Percentiles rank a stretch among this genome's conserved stretches.
phyloP scores from a whole-genome alignment of 257 asterid genomes.

The Penstemon eatonii region DNA sequence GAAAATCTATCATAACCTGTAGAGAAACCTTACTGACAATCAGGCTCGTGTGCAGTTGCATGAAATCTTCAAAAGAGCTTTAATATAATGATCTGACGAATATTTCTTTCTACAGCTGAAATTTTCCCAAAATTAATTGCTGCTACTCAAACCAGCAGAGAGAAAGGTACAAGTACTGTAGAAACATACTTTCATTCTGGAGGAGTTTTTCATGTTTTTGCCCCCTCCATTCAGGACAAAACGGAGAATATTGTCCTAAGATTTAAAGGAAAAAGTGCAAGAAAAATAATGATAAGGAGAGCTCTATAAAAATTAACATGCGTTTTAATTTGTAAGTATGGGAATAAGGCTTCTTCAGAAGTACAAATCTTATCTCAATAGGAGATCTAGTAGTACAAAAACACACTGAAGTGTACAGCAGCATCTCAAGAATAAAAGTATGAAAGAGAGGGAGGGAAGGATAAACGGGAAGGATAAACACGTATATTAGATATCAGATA shows the following conservation, averaged over 20 bases:
- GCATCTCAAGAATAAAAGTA: constrained; percentile 17
- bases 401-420: not conserved
- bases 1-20: constrained; percentile 7
- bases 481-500: constrained; percentile 5
- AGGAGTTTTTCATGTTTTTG: not conserved
- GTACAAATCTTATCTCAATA: not conserved
- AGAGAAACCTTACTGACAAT: not conserved
- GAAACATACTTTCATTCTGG: not conserved
- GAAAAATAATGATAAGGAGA: not conserved
- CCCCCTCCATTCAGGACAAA: not conserved
- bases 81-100: constrained; percentile 8
- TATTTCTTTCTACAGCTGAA: not conserved
- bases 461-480: constrained; percentile 19
- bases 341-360: not conserved
- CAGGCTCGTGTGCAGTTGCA: constrained; percentile 1
- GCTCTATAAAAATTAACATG: not conserved
- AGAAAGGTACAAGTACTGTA: not conserved
- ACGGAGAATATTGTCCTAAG: not conserved
- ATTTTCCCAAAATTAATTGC: not conserved
- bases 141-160: constrained; percentile 7
- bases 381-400: constrained; percentile 9
- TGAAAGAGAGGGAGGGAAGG: constrained; percentile 22
- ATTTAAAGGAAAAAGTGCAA: not conserved
- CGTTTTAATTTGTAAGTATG: not conserved
- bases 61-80: not conserved